A percentile compares a stretch with the other conserved stretches of the same genome.
phyloP scores from a whole-genome alignment of 108 stramenopile genomes.

The Skeletonema grethae region DNA sequence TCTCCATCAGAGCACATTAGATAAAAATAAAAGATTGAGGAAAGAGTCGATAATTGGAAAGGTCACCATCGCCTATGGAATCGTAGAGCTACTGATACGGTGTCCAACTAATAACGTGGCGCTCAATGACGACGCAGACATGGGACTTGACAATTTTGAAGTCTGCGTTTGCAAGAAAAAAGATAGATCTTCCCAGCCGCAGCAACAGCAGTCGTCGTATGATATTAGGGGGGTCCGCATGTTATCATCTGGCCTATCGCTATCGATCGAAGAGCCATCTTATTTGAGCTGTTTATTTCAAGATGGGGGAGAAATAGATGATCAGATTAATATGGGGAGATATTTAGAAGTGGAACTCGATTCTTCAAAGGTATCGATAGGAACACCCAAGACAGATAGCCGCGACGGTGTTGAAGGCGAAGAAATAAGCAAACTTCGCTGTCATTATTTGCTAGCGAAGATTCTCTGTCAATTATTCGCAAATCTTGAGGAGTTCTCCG shows the following conservation, averaged over 20 bases:
- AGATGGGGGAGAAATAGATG: neutral
- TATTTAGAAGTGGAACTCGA: neutral
- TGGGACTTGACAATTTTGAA: neutral
- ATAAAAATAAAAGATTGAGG: neutral
- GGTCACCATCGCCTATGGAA: slow-evolving; percentile 26
- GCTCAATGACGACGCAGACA: no score
- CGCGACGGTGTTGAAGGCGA: no score
- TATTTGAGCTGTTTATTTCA: neutral
- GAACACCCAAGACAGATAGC: no score
- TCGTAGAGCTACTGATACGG: slow-evolving; percentile 15
- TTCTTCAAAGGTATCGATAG: neutral
- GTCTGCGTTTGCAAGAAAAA: neutral
- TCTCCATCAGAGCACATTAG: no score
- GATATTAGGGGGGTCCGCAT: slow-evolving; percentile 10
- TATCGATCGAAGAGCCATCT: slow-evolving; percentile 6
- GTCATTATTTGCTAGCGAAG: no score
- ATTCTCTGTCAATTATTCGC: no score
- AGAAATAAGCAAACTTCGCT: no score
- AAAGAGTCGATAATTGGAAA: slow-evolving; percentile 17
- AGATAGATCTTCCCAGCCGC: no score
- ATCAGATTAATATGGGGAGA: no score
- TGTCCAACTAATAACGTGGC: no score
- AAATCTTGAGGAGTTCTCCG: no score
- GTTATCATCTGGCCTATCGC: neutral
- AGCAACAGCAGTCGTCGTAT: neutral